Conservation (phyloP, 179 eudicot genomes). For the Heliamphora pulchella region DNA sequence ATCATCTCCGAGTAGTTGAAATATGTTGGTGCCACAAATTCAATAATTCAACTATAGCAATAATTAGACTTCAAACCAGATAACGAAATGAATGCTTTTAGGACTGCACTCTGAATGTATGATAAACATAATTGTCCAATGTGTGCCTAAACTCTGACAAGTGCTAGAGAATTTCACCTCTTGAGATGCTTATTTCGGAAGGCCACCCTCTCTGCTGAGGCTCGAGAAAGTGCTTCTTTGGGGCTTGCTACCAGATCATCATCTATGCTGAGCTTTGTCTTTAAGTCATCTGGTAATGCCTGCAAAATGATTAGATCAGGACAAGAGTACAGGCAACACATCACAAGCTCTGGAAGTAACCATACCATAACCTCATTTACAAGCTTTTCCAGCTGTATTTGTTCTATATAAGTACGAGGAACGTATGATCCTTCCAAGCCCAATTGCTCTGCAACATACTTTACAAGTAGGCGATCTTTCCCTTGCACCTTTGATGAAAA, state of each 20-base stretch:
- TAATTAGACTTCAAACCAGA: background rate
- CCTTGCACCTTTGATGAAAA: slow-evolving; percentile 54
- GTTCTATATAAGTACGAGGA: slow-evolving; percentile 85
- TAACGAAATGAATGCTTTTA: background rate
- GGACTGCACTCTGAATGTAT: background rate
- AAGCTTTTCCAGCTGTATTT: slow-evolving; percentile 86
- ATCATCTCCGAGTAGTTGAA: background rate
- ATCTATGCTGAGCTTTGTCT: slow-evolving; percentile 76
- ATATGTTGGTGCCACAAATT: background rate
- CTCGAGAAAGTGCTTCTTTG: slow-evolving; percentile 61
- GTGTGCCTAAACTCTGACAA: background rate
- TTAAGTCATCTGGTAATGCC: slow-evolving; percentile 84
- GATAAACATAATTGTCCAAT: background rate
- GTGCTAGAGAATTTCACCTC: slow-evolving; percentile 30
- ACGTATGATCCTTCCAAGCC: slow-evolving; percentile 78
- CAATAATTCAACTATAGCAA: background rate
- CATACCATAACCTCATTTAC: slow-evolving; percentile 85
- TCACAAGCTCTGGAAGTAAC: background rate
- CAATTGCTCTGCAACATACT: slow-evolving; percentile 61
- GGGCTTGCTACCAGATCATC: slow-evolving; percentile 73
- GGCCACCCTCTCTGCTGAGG: slow-evolving; percentile 51
- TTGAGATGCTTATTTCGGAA: slow-evolving; percentile 47
- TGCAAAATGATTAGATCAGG: slow-evolving; percentile 25
- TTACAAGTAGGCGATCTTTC: slow-evolving; percentile 65
- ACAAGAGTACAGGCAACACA: slow-evolving; percentile 4